Evolutionary conservation across 1,284 basidiomycete species (phyloP).

Genomic region (Hortiboletus rubellus): DNA sequence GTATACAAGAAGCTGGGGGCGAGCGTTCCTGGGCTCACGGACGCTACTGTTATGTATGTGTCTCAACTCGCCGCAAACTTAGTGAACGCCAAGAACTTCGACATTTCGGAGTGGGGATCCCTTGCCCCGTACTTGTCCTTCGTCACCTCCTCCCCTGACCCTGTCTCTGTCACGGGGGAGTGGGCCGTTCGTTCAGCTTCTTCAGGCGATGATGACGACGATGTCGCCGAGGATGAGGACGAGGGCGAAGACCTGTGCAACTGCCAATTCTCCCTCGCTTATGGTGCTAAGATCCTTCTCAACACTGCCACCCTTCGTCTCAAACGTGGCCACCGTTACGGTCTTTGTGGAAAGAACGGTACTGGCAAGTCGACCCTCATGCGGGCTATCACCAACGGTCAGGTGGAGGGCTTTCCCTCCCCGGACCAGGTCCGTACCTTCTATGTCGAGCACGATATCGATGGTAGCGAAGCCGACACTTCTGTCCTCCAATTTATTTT

Average conservation of each 20-base stretch:
- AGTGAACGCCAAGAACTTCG: constrained; percentile 90
- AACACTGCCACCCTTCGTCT: constrained; percentile 96
- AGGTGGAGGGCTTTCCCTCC: constrained; percentile 98
- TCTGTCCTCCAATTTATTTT: constrained; percentile 90
- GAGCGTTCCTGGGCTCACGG: constrained; percentile 54
- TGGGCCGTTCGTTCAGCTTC: constrained; percentile 89
- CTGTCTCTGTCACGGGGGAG: constrained; percentile 73
- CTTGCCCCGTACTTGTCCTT: constrained; percentile 79
- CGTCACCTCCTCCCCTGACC: constrained; percentile 64
- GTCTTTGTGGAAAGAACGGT: constrained; percentile 98
- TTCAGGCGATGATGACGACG: constrained; percentile 71
- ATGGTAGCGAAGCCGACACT: constrained; percentile 91
- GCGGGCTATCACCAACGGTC: constrained; percentile 94
- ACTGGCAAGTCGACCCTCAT: constrained; percentile 98
- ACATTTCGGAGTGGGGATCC: constrained; percentile 84
- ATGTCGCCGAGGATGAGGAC: constrained; percentile 85
- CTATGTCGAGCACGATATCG: constrained; percentile 99
- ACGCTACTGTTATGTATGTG: constrained; percentile 71
- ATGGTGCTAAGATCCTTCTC: constrained; percentile 97
- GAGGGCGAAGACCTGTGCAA: constrained; percentile 98
- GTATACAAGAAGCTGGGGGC: constrained; percentile 85
- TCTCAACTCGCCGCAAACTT: constrained; percentile 82
- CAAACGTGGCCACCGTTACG: constrained; percentile 98
- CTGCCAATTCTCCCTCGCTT: constrained; percentile 96
- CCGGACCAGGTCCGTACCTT: constrained; percentile 96